A percentile compares a stretch with the other conserved stretches of the same genome.
Evolutionary conservation across 1,284 basidiomycete genomes (phyloP).

Genomic region (Phaffia rhodozyma): DNA sequence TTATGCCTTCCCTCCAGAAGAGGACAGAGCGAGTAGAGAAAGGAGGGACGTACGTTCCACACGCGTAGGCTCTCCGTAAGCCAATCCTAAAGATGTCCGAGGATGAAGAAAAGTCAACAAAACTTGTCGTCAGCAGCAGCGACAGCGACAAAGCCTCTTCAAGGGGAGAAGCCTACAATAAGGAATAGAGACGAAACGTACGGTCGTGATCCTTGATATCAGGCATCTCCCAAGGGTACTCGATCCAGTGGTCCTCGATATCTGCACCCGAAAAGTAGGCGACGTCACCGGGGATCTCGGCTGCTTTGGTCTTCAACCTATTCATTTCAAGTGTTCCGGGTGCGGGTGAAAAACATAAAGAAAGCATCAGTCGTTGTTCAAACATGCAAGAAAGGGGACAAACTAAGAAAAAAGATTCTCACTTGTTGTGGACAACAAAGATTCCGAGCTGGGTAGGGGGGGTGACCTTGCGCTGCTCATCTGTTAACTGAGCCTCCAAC

Average conservation of each 20-base stretch:
- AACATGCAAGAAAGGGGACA: neutral
- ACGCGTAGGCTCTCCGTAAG: slow-evolving; percentile 11
- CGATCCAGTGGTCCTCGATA: slow-evolving; percentile 18
- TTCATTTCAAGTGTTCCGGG: too few relatives aligned
- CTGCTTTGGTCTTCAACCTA: slow-evolving; percentile 17
- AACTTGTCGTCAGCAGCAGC: neutral
- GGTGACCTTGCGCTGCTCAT: slow-evolving; percentile 5
- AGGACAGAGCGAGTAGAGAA: too few relatives aligned
- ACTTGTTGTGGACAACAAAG: slow-evolving; percentile 18
- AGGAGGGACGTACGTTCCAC: neutral
- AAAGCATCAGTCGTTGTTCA: too few relatives aligned
- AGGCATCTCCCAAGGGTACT: slow-evolving; percentile 9
- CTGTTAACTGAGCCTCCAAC: slow-evolving; percentile 8
- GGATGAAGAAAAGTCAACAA: neutral
- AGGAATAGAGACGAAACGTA: neutral
- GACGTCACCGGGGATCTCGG: slow-evolving; percentile 11
- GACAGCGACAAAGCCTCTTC: neutral
- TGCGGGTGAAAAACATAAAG: neutral
- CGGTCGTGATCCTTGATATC: neutral
- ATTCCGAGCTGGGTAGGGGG: slow-evolving; percentile 16
- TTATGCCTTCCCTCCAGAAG: too few relatives aligned
- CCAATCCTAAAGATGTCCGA: slow-evolving; percentile 9
- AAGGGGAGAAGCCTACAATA: neutral
- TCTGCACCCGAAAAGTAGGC: slow-evolving; percentile 19
- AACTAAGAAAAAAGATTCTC: neutral